A percentile compares a stretch with the other conserved stretches of the same genome.
phyloP scores from a whole-genome alignment of 2,329 filamentous ascomycete genomes.

The Aureobasidium leucospermi region DNA sequence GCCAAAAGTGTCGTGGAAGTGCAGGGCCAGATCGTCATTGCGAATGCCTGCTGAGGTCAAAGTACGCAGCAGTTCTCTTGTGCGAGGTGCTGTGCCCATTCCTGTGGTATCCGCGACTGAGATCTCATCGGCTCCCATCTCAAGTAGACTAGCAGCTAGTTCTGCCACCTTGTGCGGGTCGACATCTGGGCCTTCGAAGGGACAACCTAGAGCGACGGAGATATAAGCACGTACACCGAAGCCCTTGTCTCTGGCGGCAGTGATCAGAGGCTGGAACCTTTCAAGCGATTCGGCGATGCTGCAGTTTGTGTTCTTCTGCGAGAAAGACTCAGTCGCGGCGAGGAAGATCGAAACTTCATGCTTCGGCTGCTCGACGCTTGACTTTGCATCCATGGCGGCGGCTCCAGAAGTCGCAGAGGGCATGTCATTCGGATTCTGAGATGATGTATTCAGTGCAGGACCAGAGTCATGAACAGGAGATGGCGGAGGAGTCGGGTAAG shows the following conservation, averaged over 20 bases:
- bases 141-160: constrained; percentile 58
- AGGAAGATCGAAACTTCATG: constrained; percentile 72
- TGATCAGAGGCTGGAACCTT: constrained; percentile 63
- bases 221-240: constrained; percentile 72
- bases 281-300: constrained; percentile 65
- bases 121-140: constrained; percentile 87
- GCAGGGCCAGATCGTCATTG: constrained; percentile 65
- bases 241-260: constrained; percentile 55
- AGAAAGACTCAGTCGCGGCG: constrained; percentile 73
- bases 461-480: constrained; percentile 30
- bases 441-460: constrained; percentile 37
- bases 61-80: constrained; percentile 56
- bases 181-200: constrained; percentile 60
- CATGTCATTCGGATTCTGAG: constrained; percentile 36
- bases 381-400: constrained; percentile 34
- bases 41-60: constrained; percentile 61
- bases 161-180: constrained; percentile 54
- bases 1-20: constrained; percentile 86
- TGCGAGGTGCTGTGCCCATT: constrained; percentile 73
- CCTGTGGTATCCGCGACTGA: constrained; percentile 85
- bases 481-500: constrained; percentile 40
- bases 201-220: constrained; percentile 73
- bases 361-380: constrained; percentile 49
- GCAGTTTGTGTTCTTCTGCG: constrained; percentile 76
- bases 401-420: constrained; percentile 29